These are phyloP conservation scores for Cucurbita maxima DNA, from an alignment of 306 rosid genomes.

Conservation along the genomic window DNA sequence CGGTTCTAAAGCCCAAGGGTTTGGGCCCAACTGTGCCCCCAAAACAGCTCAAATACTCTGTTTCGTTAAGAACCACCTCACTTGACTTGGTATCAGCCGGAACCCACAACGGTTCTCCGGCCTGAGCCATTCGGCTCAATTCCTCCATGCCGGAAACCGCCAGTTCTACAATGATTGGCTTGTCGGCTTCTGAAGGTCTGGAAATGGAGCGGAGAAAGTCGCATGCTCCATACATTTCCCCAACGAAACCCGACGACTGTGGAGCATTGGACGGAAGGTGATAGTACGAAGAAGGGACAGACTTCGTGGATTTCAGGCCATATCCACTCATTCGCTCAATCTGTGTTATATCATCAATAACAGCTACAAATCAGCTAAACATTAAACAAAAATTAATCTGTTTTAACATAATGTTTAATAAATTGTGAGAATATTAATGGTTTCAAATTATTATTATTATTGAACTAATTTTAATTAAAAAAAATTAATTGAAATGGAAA, in stretches of 20 bases:
- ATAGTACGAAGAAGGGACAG: not conserved
- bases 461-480: too few relatives aligned
- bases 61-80: slow-evolving; percentile 22
- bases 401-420: too few relatives aligned
- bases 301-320: not conserved
- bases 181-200: slow-evolving; percentile 33
- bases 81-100: not conserved
- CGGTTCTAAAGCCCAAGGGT: slow-evolving; percentile 9
- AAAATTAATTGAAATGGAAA: too few relatives aligned
- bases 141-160: slow-evolving; percentile 51
- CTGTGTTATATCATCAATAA: not conserved
- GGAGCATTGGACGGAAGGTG: not conserved
- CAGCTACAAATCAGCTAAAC: not conserved
- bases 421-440: too few relatives aligned
- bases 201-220: slow-evolving; percentile 12
- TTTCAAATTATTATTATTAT: too few relatives aligned
- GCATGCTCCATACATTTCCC: not conserved
- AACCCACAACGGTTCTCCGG: slow-evolving; percentile 52
- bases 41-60: slow-evolving; percentile 26
- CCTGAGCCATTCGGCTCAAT: slow-evolving; percentile 24
- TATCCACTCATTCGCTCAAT: slow-evolving; percentile 6
- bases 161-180: slow-evolving; percentile 34
- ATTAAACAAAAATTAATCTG: too few relatives aligned
- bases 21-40: not conserved
- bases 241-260: not conserved